Base-by-base conservation (phyloP, 2,329 filamentous ascomycete genomes). In the Fusarium abutilonis region DNA sequence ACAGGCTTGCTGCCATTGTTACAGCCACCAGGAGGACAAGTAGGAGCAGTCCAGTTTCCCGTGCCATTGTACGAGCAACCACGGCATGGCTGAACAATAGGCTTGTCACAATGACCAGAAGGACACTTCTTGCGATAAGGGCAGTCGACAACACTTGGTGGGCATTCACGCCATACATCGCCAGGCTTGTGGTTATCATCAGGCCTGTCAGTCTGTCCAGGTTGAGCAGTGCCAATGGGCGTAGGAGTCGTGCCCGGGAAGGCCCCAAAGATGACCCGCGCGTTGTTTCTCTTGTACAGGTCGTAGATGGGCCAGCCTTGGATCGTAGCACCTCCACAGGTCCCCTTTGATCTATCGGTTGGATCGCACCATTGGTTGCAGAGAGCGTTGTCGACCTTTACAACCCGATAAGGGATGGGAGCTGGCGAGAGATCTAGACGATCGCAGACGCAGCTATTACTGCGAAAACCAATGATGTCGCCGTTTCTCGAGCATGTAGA, bases 91-190 rank as follows among this genome's bases (percentile, higher is more conserved):
- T 60, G 50, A 36, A 62, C 49, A 36, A 60, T n/a, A 34, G 60
- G 60, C 14, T 51, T 43, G 8, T 14, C 29, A 6, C 63, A 66
- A n/a, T 45, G 52, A 2, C 63, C 63, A 28, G 28, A 36, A 8
- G 63, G 45, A 14, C 63, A 65, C 31, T 59, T 65, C 13, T 62
- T 66, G 42, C 60, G 64, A 32, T 58, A 59, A 17, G 64, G 63
- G 40, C 64, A 67, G 52, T 65, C 41, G 17, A 56, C 49, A 19
- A 60, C 53, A n/a, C 35, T 36, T 8, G 66, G 46, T 6, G 66
- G 56, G 42, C 66, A 68, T 11, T 68, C 63, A 10, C 54, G 58
- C 26, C 52, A 67, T 9, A 67, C 54, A 19, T 67, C 52, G 14
- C 63, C 63, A 6, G 63, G 63, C 23, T 53, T 54, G 42, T 46